Conservation (phyloP, 306 rosid genomes). For the Morella rubra region DNA sequence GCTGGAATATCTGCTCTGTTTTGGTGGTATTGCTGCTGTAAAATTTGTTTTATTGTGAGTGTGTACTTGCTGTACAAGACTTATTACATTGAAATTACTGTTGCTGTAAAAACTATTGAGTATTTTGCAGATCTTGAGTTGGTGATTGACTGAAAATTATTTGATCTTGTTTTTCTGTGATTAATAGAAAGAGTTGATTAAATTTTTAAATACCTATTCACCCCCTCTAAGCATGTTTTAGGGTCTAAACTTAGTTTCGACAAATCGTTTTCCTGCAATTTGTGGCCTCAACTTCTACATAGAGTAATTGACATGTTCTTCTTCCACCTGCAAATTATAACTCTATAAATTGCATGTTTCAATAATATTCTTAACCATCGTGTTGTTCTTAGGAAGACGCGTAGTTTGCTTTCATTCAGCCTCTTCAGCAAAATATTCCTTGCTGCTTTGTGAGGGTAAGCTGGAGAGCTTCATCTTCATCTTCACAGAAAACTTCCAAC, state of each 20-base stretch:
- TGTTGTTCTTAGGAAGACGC: neutral
- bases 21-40: no score
- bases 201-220: neutral
- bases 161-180: no score
- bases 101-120: no score
- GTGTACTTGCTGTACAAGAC: no score
- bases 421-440: slow-evolving; percentile 1
- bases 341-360: neutral
- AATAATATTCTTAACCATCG: neutral
- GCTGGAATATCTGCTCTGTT: no score
- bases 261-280: neutral
- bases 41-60: no score
- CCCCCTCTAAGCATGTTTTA: neutral
- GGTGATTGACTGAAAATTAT: no score
- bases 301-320: neutral
- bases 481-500: neutral
- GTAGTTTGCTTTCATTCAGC: neutral
- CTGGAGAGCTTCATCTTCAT: neutral
- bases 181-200: no score
- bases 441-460: slow-evolving; percentile 1
- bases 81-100: no score
- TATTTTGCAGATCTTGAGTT: no score
- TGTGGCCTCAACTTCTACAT: neutral
- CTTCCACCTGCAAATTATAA: neutral
- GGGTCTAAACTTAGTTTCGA: no score